These are phyloP conservation scores for Suillus paluster DNA, from an alignment of 768 basidiomycete genomes.

Conservation along the genomic window DNA sequence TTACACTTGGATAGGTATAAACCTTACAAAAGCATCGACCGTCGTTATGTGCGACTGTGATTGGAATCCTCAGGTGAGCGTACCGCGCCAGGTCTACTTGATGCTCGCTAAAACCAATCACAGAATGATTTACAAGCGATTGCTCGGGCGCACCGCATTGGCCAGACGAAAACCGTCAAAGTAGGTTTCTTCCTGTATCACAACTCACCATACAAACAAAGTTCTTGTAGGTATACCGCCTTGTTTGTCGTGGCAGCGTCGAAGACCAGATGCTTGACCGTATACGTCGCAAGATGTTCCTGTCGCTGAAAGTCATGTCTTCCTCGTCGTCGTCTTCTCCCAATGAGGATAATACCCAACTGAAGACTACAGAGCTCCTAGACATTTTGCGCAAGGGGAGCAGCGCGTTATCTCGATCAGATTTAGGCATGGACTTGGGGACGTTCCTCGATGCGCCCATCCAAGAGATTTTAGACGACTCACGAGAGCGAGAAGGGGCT, in stretches of 20 bases:
- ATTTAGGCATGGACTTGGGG: constrained; percentile 44
- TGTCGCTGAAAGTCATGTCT: constrained; percentile 66
- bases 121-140: constrained; percentile 86
- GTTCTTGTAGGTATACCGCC: constrained; percentile 43
- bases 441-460: constrained; percentile 51
- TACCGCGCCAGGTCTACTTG: constrained; percentile 19
- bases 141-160: constrained; percentile 82
- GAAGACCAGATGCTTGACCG: constrained; percentile 80
- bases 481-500: constrained; percentile 44
- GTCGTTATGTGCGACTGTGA: constrained; percentile 81
- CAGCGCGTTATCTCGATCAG: constrained; percentile 50
- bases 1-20: constrained; percentile 58
- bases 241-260: constrained; percentile 71
- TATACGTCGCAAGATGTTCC: constrained; percentile 70
- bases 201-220: background rate
- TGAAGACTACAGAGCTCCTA: constrained; percentile 53
- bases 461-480: constrained; percentile 48
- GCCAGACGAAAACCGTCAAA: constrained; percentile 74
- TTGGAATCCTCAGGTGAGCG: constrained; percentile 55
- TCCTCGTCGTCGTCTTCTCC: constrained; percentile 32
- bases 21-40: constrained; percentile 79
- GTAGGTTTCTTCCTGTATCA: constrained; percentile 31
- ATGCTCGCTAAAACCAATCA: constrained; percentile 11
- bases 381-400: constrained; percentile 62
- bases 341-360: constrained; percentile 27